These are phyloP conservation scores for Gossypium lobatum DNA, from an alignment of 441 rosid genomes.

Conservation along the genomic window DNA sequence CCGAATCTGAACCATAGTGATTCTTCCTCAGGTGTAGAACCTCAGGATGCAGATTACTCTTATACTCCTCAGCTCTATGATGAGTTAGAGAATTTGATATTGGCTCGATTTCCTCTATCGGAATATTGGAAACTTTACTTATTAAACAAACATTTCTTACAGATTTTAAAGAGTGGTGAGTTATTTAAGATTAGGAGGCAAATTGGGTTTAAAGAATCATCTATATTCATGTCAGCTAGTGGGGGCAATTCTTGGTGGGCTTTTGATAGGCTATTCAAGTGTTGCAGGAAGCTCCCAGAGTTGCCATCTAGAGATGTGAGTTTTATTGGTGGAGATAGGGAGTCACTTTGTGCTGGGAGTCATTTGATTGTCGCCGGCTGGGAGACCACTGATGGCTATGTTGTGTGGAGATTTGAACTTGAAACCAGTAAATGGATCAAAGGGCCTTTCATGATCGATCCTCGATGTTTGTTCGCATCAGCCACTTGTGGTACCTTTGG, in stretches of 20 bases:
- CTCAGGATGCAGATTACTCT: constrained; percentile 94
- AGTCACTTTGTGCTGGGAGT: constrained; percentile 74
- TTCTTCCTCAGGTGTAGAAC: constrained; percentile 34
- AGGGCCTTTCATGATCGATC: constrained; percentile 63
- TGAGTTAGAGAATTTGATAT: constrained; percentile 67
- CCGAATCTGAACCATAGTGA: constrained; percentile 20
- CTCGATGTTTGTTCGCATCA: constrained; percentile 75
- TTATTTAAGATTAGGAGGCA: constrained; percentile 61
- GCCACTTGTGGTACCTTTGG: constrained; percentile 58
- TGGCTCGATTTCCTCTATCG: constrained; percentile 63
- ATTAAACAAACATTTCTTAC: constrained; percentile 44
- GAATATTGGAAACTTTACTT: constrained; percentile 64
- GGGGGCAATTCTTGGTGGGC: constrained; percentile 74
- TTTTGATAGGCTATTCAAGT: constrained; percentile 49
- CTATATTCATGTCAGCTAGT: constrained; percentile 61
- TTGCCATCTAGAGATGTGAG: constrained; percentile 69
- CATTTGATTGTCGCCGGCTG: constrained; percentile 75
- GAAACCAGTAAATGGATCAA: constrained; percentile 66
- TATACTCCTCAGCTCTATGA: constrained; percentile 49
- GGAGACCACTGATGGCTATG: constrained; percentile 45
- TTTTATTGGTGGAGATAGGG: constrained; percentile 60
- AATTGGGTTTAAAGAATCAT: constrained; percentile 54
- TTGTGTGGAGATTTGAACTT: constrained; percentile 68
- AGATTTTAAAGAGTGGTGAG: constrained; percentile 56
- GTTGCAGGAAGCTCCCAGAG: constrained; percentile 48